phyloP scores from a whole-genome alignment of 2,329 filamentous ascomycete genomes.

The Fonsecaea erecta region DNA sequence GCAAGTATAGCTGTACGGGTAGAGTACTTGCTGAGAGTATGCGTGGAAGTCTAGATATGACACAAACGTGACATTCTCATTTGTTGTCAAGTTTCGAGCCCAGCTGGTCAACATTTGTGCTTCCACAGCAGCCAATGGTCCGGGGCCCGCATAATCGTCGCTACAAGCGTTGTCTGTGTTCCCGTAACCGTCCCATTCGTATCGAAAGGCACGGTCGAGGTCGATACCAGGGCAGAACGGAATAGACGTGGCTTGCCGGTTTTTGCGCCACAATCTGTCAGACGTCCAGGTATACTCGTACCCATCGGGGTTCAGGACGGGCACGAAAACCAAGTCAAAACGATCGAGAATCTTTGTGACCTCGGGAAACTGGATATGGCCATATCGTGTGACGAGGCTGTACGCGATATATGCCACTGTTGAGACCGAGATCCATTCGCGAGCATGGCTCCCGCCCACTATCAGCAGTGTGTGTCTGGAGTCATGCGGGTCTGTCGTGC shows the following conservation, averaged over 20 bases:
- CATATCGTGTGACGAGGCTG: constrained; percentile 81
- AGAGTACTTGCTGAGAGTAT: constrained; percentile 93
- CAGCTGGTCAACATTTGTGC: constrained; percentile 75
- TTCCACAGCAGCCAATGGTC: constrained; percentile 83
- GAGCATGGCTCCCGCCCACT: constrained; percentile 84
- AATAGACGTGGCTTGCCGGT: constrained; percentile 79
- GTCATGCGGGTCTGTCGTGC: constrained; percentile 48
- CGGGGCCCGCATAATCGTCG: constrained; percentile 82
- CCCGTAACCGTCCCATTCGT: constrained; percentile 75
- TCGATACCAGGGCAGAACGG: constrained; percentile 87
- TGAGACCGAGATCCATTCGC: constrained; percentile 94
- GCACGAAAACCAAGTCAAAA: constrained; percentile 87
- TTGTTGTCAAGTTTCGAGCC: constrained; percentile 76
- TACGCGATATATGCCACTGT: constrained; percentile 91
- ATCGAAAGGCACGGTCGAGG: constrained; percentile 84
- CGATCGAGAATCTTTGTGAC: constrained; percentile 79
- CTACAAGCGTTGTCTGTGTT: constrained; percentile 81
- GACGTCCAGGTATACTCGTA: constrained; percentile 92
- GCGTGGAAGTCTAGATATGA: constrained; percentile 89
- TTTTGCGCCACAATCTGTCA: constrained; percentile 94
- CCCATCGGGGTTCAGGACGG: constrained; percentile 89
- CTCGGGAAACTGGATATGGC: constrained; percentile 62
- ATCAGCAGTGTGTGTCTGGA: constrained; percentile 77
- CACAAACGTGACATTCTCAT: constrained; percentile 75
- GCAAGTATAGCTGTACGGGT: constrained; percentile 90